These are phyloP conservation scores for Malassezia nana DNA, from an alignment of 1,284 basidiomycete species.

Conservation along the genomic window DNA sequence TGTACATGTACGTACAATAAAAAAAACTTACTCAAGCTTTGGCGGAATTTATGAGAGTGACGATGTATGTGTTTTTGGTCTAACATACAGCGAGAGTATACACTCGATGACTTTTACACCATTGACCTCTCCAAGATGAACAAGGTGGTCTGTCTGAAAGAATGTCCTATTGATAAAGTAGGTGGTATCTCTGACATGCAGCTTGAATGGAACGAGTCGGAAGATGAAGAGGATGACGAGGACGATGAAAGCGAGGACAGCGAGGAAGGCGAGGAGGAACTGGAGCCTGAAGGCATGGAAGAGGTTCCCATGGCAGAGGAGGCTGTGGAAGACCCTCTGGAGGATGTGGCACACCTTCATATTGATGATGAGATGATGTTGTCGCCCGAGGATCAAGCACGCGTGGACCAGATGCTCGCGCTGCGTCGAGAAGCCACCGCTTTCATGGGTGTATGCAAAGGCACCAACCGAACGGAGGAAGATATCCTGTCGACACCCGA, in stretches of 20 bases:
- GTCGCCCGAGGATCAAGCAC: slow-evolving; percentile 23
- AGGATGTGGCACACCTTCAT: slow-evolving; percentile 3
- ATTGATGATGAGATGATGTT: slow-evolving; percentile 9
- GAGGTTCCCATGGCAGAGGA: slow-evolving; percentile 1
- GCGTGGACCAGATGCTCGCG: slow-evolving; percentile 50
- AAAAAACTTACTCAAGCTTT: slow-evolving; percentile 16
- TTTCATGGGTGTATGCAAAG: slow-evolving; percentile 66
- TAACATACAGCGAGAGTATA: slow-evolving; percentile 33
- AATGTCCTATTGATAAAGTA: slow-evolving; percentile 39
- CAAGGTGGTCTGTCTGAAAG: slow-evolving; percentile 38
- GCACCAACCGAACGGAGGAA: slow-evolving; percentile 59
- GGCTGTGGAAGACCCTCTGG: slow-evolving; percentile 7
- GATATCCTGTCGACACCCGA: slow-evolving; percentile 71
- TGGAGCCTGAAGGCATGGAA: slow-evolving; percentile 17
- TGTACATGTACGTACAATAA: slow-evolving; percentile 23
- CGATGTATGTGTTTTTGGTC: slow-evolving; percentile 8
- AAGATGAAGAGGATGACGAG: slow-evolving; percentile 26
- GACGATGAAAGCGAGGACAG: slow-evolving; percentile 19
- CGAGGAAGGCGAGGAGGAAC: slow-evolving; percentile 29
- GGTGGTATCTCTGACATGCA: not conserved
- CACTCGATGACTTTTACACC: slow-evolving; percentile 46
- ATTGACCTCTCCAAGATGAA: slow-evolving; percentile 45
- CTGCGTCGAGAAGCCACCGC: slow-evolving; percentile 59
- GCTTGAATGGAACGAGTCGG: slow-evolving; percentile 44
- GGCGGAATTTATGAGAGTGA: slow-evolving; percentile 45